These are phyloP conservation scores for Silene uniflora DNA, from an alignment of 148 eudicot species.

Conservation along the genomic window DNA sequence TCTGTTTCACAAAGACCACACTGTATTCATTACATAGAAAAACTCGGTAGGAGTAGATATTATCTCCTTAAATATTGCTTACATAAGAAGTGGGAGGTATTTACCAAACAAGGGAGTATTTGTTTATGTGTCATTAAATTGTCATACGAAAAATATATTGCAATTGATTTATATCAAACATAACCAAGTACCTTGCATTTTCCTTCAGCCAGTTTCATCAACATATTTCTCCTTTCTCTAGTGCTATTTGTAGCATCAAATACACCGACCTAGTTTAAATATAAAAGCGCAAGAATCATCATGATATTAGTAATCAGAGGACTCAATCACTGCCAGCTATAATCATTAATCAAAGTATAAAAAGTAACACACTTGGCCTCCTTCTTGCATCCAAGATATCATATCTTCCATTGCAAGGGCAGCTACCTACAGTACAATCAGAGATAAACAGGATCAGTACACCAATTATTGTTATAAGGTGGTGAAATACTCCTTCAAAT, in stretches of 20 bases:
- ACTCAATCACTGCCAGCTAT: constrained; percentile 2
- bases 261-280: constrained; percentile 70
- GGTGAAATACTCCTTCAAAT: background rate
- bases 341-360: constrained; percentile 9
- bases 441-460: constrained; percentile 1
- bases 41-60: too few relatives aligned
- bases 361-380: constrained; percentile 76
- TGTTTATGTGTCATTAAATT: background rate
- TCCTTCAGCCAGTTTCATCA: constrained; percentile 98
- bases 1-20: too few relatives aligned
- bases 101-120: too few relatives aligned
- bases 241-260: constrained; percentile 98
- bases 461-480: background rate
- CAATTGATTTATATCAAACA: background rate
- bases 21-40: too few relatives aligned
- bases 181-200: constrained; percentile 77
- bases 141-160: background rate
- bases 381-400: constrained; percentile 99
- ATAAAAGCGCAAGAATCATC: constrained; percentile 10
- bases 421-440: constrained; percentile 75
- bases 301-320: constrained; percentile 10
- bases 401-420: constrained; percentile 99
- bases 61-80: too few relatives aligned
- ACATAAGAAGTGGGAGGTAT: too few relatives aligned
- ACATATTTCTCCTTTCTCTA: constrained; percentile 78